Evolutionary conservation across 116 monocot species (phyloP), one percentile per base, ranked within the genome.

Genomic region (Zostera marina): DNA sequence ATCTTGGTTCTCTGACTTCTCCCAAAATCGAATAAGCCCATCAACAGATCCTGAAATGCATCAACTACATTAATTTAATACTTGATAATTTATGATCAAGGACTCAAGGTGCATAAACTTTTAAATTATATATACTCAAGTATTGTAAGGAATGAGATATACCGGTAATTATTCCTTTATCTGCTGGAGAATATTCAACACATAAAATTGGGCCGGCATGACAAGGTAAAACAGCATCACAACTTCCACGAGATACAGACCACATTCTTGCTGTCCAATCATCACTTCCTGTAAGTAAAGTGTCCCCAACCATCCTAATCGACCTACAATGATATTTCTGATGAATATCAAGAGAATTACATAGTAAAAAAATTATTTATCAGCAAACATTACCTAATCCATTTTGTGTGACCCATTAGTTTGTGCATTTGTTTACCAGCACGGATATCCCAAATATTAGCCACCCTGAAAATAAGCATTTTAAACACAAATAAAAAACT

Each of bases 241-340:
- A 96, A 61, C 74, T 74, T 68, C 96, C 96, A 68, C 80, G 77
- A 49, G 85, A 81, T 63, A 78, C 53, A 63, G 89, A 96, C 96
- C 96, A 96, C 60, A 85, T 57, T 60, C 96, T 89, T 63, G 96
- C 96, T 14, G 96, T 96, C 96, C 96, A 96, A 76, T 96, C 96
- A 89, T 96, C 96, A 77, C 96, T 96, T 10, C 96, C 96, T 53
- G 96, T 96, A 54, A 96, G 67, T 61, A 96, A 22, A 53, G 80
- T 85, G 55, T 96, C 96, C 17, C 85, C 81, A 66, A 67, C 69
- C 96, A 96, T 89, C 76, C 85, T 96, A 58, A 96, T 66, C 53
- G 94, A 82, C 71, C 94, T 94, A 62, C 48, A 73, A 56, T 25
- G 8, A 26, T 8, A 61, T 20, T 22, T 61, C 14, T 22, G 22